Evolutionary conservation across 345 rosid species (phyloP), one percentile per base, ranked within the genome.

Genomic region (Melaleuca quinquenervia): DNA sequence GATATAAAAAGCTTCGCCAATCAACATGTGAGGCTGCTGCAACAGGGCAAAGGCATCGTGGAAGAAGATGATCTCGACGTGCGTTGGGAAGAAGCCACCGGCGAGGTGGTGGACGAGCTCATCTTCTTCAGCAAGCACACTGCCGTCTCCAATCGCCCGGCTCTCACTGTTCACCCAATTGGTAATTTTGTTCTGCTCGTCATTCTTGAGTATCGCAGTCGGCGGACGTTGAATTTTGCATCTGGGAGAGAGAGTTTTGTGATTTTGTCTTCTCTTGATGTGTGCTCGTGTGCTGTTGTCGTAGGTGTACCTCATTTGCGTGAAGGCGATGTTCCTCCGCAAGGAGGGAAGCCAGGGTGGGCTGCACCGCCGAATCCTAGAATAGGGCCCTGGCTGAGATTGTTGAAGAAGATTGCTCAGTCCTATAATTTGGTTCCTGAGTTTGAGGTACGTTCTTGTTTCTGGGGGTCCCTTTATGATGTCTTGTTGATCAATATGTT

Each of bases 281-380:
- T 6, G 18, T 16, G n/a, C 22, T 45, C 32, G 29, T 50, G 32
- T 53, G 60, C 22, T 53, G 27, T 27, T 10, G n/a, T 32, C 44
- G 87, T 29, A 94, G 96, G 98, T 85, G 96, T 94, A 36, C 99
- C 97, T 87, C 99, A 97, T 85, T 62, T 97, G 83, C 90, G 91
- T n/a, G 94, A 94, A 83, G 98, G 95, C 12, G 98, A 96, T 24
- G 91, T 90, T 50, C 94, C 93, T n/a, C 96, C 95, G 4, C 98
- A 96, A 14, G 99, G 98, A 53, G 99, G 99, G 75, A 93, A 87
- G 88, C 96, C 96, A 0, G 98, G 98, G 24, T 97, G 99, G 99
- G 99, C 98, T 7, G 96, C 97, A 11, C 96, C 93, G 7, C 95
- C 98, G 2, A 89, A 89, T 89, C 98, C 99, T 29, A 93, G 96